These are phyloP conservation scores for Aspergillus nomiae DNA, from an alignment of 2,329 filamentous ascomycete genomes.

Conservation along the genomic window DNA sequence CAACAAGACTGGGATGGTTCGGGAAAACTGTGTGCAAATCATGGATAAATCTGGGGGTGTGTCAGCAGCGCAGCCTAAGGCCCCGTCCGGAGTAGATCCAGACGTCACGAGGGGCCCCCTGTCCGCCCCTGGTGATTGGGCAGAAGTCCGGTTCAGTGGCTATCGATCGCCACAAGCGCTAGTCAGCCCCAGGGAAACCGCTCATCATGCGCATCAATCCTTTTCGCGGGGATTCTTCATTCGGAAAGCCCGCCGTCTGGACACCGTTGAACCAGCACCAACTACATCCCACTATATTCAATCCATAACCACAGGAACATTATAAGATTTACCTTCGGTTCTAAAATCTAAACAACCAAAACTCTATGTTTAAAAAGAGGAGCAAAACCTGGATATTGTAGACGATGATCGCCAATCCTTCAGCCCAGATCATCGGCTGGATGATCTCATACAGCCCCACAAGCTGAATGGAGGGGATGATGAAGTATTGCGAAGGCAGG, in stretches of 20 bases:
- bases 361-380: background rate
- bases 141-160: background rate
- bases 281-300: background rate
- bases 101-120: slow-evolving; percentile 3
- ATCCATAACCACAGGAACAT: background rate
- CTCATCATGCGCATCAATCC: background rate
- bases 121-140: background rate
- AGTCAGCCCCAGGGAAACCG: background rate
- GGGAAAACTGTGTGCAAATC: background rate
- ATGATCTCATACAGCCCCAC: slow-evolving; percentile 3
- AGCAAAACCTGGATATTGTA: background rate
- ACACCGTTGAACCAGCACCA: background rate
- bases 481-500: background rate
- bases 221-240: background rate
- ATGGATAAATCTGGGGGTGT: background rate
- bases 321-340: background rate
- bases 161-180: background rate
- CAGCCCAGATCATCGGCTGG: background rate
- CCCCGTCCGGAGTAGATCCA: slow-evolving; percentile 4
- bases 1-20: background rate
- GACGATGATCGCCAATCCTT: background rate
- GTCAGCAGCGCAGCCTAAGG: slow-evolving; percentile 4
- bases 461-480: background rate
- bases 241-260: background rate
- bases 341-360: background rate